Evolutionary conservation across 306 rosid species (phyloP), one percentile per base, ranked within the genome.

Genomic region (Gillenia trifoliata): DNA sequence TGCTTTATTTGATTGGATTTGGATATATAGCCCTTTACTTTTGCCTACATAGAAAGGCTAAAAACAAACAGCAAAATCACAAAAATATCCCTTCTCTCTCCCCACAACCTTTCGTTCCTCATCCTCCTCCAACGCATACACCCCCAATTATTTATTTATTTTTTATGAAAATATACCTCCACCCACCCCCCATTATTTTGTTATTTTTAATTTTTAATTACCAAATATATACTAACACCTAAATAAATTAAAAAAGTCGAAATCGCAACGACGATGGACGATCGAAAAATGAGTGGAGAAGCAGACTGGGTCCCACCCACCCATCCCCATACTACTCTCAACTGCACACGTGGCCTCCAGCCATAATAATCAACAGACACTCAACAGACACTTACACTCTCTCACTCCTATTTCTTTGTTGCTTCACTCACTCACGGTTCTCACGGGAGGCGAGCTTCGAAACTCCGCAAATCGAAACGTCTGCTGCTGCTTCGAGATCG

Each of bases 261-360:
- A 6, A 16, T 3, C 29, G 1, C 8, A 5, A 63, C 13, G 3
- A 11, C 4, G 15, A 68, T 29, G 49, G 75, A 70, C 77, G 82
- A 60, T 65, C n/a, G 60, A 64, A 16, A 66, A 64, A 15, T 5
- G 17, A 1, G 50, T 4, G 30, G 40, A 30, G 41, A 62, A 38
- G 49, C 20, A n/a, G 31, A 19, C 3, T 22, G 68, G 83, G 79
- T 33, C 88, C 84, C 78, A 50, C 73, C 3, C 25, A 25, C 75
- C 25, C 11, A n/a, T 2, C 11, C 43, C 77, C 81, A 74, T 80
- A 81, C 78, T 80, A 66, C 4, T 73, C 20, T 26, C 63, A 34
- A 63, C 45, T 57, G 84, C 56, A 84, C 88, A 83, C 76, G 88
- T 81, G 75, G 75, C 88, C 66, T 11, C 25, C n/a, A 26, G 59